Evolutionary conservation across 2,329 filamentous ascomycete species (phyloP), one percentile per base, ranked within the genome.

Genomic region (Alternaria viburni): DNA sequence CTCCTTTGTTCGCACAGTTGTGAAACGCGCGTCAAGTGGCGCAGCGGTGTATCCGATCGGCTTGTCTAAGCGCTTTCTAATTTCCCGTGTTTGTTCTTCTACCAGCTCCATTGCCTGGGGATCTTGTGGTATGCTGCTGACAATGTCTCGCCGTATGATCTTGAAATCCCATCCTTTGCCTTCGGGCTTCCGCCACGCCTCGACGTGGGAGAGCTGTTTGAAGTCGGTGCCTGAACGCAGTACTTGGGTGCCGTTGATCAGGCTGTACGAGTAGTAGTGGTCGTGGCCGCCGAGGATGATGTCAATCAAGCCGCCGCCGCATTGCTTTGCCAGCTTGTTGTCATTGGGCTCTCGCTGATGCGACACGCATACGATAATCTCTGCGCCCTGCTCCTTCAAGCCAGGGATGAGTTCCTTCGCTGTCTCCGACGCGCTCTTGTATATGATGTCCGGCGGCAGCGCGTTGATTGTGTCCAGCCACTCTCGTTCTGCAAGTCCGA

Each of bases 311-410:
- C 91, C 93, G 5, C 88, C 86, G 0, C 91, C 83, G 1, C 85
- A 87, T 66, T 92, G 90, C 63, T 89, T 84, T 0, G 94, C 93
- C 5, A 97, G 83, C 80, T 96, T 96, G 75, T 91, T 89, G 79
- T 97, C 93, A 74, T 97, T 97, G 12, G 93, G 93, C 79, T 97
- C 93, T 47, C 93, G 87, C 82, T 93, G 91, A 78, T 97, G 94
- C 13, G 92, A 93, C 3, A 97, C 81, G 4, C 92, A 92, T 26
- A 97, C 86, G 63, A 97, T 83, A 51, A 97, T 89, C 60, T 97
- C 92, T 12, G 92, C 93, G 1, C 93, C 93, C 73, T 93, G 86
- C 51, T 87, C 88, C 46, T 91, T 88, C 54, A 97, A 83, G 57
- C 86, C 80, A 0, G 93, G 92, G 0, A 93, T 88, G 2, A 97